Evolutionary conservation across 1,139 yeast genomes (phyloP), one percentile per base, ranked within the genome.

Genomic region (Torulaspora pretoriensis): DNA sequence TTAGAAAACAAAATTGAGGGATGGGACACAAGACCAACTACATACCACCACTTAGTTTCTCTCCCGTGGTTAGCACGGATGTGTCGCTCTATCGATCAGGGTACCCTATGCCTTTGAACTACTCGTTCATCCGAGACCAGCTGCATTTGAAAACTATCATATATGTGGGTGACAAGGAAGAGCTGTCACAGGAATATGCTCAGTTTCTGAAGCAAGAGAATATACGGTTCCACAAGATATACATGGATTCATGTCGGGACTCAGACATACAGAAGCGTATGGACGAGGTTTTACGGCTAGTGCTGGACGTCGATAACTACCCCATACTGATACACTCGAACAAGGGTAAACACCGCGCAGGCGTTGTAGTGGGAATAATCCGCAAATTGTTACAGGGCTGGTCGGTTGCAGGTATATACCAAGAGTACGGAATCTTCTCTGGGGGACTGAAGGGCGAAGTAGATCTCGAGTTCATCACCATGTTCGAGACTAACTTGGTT

Each of bases 321-420:
- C 97, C 98, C 1, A 79, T 90, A 27, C 71, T 92, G 48, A 77
- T 92, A 12, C 97, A 92, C 64, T 87, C 96, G 3, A 88, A 90
- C 63, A 92, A 92, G 67, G 97, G 98, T 7, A 90, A 92, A 63
- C 98, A 92, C 62, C 69, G 98, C 39, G 90, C 88, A 1, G 97
- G 97, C 0, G 89, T 92, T 1, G 71, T 89, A 36, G 94, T 89
- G 13, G 98, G 97, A 0, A 74, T 87, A 22, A 81, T 90, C 77
- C 70, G 98, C 40, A 87, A 86, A 60, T 64, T 84, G 48, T 70
- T 89, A 34, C 96, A 89, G 64, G 95, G 95, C 1, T 90, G 98
- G 98, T 80, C 94, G 49, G 72, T 87, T 59, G 83, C 96, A 43
- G 95, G 96, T 1, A 84, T 88, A 3, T 92, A 88, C 64, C 96